Base-by-base conservation (phyloP, 352 stramenopile genomes). In the Plasmopara muralis region DNA sequence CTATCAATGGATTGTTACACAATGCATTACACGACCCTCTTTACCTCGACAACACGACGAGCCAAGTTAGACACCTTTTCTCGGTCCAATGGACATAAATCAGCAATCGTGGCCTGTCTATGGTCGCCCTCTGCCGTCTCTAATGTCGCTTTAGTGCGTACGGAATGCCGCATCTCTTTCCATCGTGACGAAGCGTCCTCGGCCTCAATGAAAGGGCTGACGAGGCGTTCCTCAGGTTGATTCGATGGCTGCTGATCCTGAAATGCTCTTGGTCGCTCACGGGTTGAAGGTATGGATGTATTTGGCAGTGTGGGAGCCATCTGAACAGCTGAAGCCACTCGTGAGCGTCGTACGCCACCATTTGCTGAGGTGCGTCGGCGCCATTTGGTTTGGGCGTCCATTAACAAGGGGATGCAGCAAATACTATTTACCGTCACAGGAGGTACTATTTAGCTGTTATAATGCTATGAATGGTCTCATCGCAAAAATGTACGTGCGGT, bases 21-120 rank as follows among this genome's bases (percentile, higher is more conserved):
- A 35, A 35, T 12, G 31, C 31, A 8, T 35, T 35, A 35, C 10
- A 35, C 10, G 1, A 8, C 10, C 31, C 6, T 35, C 6, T 41
- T 20, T 47, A 89, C 78, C 58, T 92, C 78, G 15, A 89, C 77
- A 16, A 92, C 72, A 34, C 81, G 77, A 1, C 58, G 78, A 12
- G 89, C 67, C n/a, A 92, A 55, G 46, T 89, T 89, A 35, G 77
- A 63, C 49, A 92, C 77, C 65, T 92, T 92, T 6, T 89, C 72
- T 20, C 81, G 75, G 61, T 92, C 82, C 53, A 87, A 65, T 10
- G 70, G 72, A 39, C 82, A 88, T 20, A 92, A 41, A 55, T 92
- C 75, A 6, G 77, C 68, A 50, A 92, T 89, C 16, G 53, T 70
- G 2, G 79, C 75, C 28, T 72, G 58, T 0, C 33, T 43, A 0